Conservation (phyloP, 495 filamentous ascomycete genomes). For the Thozetella sp. region DNA sequence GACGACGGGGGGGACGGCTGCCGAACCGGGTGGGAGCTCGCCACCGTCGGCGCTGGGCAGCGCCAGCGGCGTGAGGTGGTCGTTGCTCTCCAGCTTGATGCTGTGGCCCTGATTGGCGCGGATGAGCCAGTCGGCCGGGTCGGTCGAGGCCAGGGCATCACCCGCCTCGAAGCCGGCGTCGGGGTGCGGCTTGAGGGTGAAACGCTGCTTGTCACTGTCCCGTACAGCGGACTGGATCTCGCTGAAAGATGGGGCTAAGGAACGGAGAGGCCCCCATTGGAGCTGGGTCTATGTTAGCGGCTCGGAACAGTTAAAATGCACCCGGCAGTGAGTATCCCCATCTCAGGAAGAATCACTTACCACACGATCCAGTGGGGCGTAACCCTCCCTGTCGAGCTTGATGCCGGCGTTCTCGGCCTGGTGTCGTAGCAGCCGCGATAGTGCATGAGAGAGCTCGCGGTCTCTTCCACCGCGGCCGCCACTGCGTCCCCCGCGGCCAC, state of each 20-base stretch:
- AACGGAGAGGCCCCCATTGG: constrained; percentile 67
- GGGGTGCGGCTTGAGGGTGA: constrained; percentile 56
- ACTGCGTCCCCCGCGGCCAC: background rate
- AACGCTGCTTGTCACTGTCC: constrained; percentile 89
- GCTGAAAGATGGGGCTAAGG: constrained; percentile 68
- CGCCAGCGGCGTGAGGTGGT: constrained; percentile 68
- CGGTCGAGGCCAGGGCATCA: constrained; percentile 25
- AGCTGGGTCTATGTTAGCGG: constrained; percentile 48
- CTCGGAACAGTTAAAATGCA: constrained; percentile 3
- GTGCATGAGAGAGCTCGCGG: constrained; percentile 74
- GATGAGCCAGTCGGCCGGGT: constrained; percentile 77
- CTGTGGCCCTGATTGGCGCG: constrained; percentile 93
- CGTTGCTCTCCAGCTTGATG: constrained; percentile 67
- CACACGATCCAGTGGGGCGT: constrained; percentile 74
- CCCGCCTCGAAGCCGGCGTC: constrained; percentile 30
- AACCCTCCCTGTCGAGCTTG: constrained; percentile 75
- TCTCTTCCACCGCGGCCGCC: constrained; percentile 48
- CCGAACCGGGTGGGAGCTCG: constrained; percentile 8
- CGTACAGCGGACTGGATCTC: constrained; percentile 74
- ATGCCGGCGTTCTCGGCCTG: constrained; percentile 80
- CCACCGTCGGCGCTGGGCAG: constrained; percentile 32
- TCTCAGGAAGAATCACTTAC: constrained; percentile 52
- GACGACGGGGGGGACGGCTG: constrained; percentile 58
- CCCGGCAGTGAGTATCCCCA: constrained; percentile 3
- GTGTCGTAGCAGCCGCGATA: constrained; percentile 81